Evolutionary conservation across 2,329 filamentous ascomycete species (phyloP).

Genomic region (Helotiales sp.): DNA sequence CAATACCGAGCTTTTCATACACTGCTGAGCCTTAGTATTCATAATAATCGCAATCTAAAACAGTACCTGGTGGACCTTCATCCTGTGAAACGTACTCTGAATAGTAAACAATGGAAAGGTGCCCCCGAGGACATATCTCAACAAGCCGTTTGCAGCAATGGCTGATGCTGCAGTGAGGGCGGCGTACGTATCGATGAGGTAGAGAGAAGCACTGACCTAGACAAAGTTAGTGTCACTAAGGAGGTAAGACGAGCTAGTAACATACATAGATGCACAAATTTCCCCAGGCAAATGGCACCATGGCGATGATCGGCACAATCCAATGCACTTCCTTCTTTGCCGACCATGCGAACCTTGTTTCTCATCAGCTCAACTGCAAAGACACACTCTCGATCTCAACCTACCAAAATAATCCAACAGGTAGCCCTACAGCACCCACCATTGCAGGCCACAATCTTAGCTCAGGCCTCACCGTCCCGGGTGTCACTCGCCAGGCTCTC

Average conservation of each 20-base stretch:
- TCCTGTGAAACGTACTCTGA: constrained; percentile 38
- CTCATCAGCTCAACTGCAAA: not conserved
- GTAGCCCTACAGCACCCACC: constrained; percentile 53
- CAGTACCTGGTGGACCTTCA: too few species aligned
- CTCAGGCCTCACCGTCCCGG: constrained; percentile 44
- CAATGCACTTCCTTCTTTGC: constrained; percentile 27
- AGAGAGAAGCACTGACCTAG: not conserved
- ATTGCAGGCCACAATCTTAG: constrained; percentile 57
- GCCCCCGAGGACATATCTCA: constrained; percentile 16
- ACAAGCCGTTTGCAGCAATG: constrained; percentile 15
- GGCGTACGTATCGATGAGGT: constrained; percentile 17
- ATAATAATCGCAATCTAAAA: too few species aligned
- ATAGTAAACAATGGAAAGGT: constrained; percentile 34
- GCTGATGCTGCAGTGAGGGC: constrained; percentile 13
- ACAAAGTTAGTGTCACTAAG: not conserved
- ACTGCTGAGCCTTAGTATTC: constrained; percentile 14
- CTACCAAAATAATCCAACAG: constrained; percentile 50
- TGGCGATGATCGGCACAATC: constrained; percentile 28
- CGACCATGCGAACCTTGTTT: constrained; percentile 8
- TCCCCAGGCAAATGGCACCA: constrained; percentile 58
- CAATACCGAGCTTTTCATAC: constrained; percentile 34
- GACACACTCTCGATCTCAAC: not conserved
- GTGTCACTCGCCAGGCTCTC: not conserved
- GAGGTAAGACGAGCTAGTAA: not conserved
- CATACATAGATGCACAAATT: constrained; percentile 58